These are phyloP conservation scores for Coemansia sp. DNA, from an alignment of 192 early-diverging fungal genomes.

Conservation along the genomic window DNA sequence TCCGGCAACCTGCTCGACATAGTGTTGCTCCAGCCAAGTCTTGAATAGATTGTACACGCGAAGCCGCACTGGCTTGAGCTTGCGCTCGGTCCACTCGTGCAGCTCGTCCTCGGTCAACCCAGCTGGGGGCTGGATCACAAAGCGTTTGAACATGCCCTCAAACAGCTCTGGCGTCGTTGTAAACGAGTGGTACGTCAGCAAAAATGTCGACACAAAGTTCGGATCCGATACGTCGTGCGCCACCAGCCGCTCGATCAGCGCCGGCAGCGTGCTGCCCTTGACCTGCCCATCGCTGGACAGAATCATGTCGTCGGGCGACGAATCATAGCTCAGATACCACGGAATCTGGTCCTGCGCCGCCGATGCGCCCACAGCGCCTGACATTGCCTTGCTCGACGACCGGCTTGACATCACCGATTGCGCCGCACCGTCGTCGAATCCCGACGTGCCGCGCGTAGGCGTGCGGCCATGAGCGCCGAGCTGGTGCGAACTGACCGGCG, in stretches of 20 bases:
- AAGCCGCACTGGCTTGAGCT: constrained; percentile 84
- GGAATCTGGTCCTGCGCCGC: constrained; percentile 46
- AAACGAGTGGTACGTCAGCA: constrained; percentile 95
- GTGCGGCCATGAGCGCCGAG: constrained; percentile 17
- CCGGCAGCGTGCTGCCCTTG: constrained; percentile 82
- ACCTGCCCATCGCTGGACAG: constrained; percentile 86
- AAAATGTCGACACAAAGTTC: constrained; percentile 80
- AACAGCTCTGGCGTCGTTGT: constrained; percentile 75
- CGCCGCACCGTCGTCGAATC: constrained; percentile 28
- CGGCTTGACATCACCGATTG: constrained; percentile 31
- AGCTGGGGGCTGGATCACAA: constrained; percentile 67
- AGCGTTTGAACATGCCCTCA: constrained; percentile 69
- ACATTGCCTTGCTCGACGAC: constrained; percentile 28
- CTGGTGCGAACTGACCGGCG: constrained; percentile 23
- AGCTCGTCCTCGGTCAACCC: constrained; percentile 62
- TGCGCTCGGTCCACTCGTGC: constrained; percentile 78
- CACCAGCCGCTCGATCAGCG: constrained; percentile 84
- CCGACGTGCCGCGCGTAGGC: constrained; percentile 18
- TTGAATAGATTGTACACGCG: constrained; percentile 94
- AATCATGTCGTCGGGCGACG: constrained; percentile 65
- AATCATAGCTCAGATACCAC: constrained; percentile 83
- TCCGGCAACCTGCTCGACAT: constrained; percentile 69
- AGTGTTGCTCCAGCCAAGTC: constrained; percentile 93
- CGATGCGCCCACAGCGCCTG: constrained; percentile 13
- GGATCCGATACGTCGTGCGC: constrained; percentile 79